A percentile compares a stretch with the other conserved stretches of the same genome.
Evolutionary conservation across 495 filamentous ascomycete genomes (phyloP).

Genomic region (Daldinia caldariorum): DNA sequence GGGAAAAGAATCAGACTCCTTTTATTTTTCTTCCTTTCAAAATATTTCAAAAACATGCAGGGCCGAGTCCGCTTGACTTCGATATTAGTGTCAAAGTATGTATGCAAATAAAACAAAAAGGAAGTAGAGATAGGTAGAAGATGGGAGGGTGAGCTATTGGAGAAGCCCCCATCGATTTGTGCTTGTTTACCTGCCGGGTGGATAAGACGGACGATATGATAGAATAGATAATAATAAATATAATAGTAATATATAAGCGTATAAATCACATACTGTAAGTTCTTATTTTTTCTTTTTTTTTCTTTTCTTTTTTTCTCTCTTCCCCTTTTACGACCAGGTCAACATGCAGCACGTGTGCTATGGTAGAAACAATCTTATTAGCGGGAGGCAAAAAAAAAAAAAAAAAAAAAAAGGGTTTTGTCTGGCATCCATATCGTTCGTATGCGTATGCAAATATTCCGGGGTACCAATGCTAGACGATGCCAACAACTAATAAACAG

Average conservation of each 20-base stretch:
- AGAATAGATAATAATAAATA: conserved; percentile 5
- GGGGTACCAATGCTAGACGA: conserved; percentile 1
- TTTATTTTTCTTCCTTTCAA: not conserved
- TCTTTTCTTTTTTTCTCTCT: not conserved
- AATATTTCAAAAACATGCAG: not conserved
- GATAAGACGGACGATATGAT: conserved; percentile 23
- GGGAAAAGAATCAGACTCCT: conserved; percentile 1
- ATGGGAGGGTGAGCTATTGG: not conserved
- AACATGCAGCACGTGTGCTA: conserved; percentile 2
- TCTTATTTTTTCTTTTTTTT: not conserved
- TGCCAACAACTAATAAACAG: conserved; percentile 8
- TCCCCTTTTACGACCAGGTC: not conserved
- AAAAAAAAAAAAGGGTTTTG: conserved; percentile 12
- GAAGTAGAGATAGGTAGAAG: not conserved
- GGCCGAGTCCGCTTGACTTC: not conserved
- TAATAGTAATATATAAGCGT: conserved; percentile 7
- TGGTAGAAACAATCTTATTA: conserved; percentile 2
- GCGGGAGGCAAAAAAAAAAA: conserved; percentile 1
- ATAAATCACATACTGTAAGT: conserved; percentile 12
- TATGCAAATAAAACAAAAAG: not conserved
- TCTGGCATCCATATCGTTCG: conserved; percentile 12
- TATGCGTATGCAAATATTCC: conserved; percentile 5
- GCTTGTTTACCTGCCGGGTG: conserved; percentile 33
- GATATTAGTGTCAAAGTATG: not conserved
- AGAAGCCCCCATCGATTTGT: conserved; percentile 21